Conservation (phyloP, 345 rosid genomes). For the Trapa bicornis region DNA sequence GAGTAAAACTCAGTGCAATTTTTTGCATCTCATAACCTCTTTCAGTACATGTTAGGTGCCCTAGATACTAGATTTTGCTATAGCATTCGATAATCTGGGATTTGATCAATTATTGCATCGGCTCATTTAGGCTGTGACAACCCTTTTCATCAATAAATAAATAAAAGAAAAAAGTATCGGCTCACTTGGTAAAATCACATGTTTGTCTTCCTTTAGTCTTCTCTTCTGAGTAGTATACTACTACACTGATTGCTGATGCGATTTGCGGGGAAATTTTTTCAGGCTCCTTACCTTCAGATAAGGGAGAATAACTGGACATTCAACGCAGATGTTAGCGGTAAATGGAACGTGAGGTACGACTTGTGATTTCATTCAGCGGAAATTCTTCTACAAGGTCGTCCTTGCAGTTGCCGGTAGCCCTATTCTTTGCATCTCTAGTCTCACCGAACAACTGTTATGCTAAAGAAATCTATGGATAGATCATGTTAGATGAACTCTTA, state of each 20-base stretch:
- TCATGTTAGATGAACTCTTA: background rate
- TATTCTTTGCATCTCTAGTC: constrained; percentile 1
- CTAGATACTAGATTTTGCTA: background rate
- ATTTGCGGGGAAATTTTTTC: constrained; percentile 10
- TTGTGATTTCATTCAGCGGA: constrained; percentile 6
- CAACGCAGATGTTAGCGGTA: constrained; percentile 63
- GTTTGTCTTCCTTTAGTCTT: background rate
- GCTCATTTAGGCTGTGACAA: background rate
- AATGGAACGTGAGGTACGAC: constrained; percentile 55
- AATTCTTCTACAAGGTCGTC: background rate
- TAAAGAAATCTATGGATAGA: constrained; percentile 1
- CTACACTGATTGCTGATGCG: background rate
- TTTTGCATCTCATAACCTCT: background rate
- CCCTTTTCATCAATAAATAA: background rate
- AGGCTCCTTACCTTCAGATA: constrained; percentile 80
- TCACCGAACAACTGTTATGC: background rate
- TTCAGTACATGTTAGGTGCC: background rate
- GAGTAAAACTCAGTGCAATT: background rate
- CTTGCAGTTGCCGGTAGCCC: background rate
- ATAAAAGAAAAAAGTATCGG: no score
- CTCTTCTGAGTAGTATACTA: background rate
- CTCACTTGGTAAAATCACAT: no score
- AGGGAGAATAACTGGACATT: constrained; percentile 90
- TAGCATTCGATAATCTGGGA: background rate
- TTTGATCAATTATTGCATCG: background rate